Conservation (phyloP, 257 asterid species). For the Fraxinus excelsior region DNA sequence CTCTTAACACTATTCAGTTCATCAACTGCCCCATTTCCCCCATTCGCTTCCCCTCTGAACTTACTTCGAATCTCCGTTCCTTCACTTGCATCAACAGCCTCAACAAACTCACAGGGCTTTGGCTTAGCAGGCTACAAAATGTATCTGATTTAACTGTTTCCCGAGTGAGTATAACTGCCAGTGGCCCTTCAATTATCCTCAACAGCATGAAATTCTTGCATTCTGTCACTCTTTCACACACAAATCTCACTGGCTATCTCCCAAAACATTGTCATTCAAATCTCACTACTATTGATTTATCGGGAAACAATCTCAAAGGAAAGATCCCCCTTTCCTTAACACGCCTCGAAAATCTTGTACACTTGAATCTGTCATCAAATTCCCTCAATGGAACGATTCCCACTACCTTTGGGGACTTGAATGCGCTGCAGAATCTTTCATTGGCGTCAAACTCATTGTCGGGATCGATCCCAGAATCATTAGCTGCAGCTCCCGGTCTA, state of each 20-base stretch:
- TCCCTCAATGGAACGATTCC: conserved; percentile 71
- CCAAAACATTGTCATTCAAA: conserved; percentile 72
- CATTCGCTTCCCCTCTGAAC: conserved; percentile 64
- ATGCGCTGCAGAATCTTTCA: conserved; percentile 55
- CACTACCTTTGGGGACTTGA: conserved; percentile 64
- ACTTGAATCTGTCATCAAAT: conserved; percentile 73
- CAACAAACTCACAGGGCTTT: conserved; percentile 64
- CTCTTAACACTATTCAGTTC: conserved; percentile 61
- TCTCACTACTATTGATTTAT: conserved; percentile 67
- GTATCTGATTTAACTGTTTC: conserved; percentile 63
- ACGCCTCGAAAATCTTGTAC: conserved; percentile 54
- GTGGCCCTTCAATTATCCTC: conserved; percentile 60
- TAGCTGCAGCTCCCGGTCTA: conserved; percentile 60
- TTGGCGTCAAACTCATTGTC: conserved; percentile 61
- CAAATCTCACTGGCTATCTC: conserved; percentile 66
- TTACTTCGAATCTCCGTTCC: conserved; percentile 53
- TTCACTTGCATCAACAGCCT: conserved; percentile 78
- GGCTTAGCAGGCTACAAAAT: conserved; percentile 59
- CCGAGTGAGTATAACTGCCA: conserved; percentile 45
- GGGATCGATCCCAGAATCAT: conserved; percentile 67
- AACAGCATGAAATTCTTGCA: conserved; percentile 43
- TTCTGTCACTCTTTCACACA: conserved; percentile 55
- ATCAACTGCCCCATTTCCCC: conserved; percentile 70
- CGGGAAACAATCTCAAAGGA: conserved; percentile 60
- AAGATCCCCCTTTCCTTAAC: conserved; percentile 64